A percentile compares a stretch with the other conserved stretches of the same genome.
Evolutionary conservation across 345 rosid genomes (phyloP).

Genomic region (Corymbia maculata): DNA sequence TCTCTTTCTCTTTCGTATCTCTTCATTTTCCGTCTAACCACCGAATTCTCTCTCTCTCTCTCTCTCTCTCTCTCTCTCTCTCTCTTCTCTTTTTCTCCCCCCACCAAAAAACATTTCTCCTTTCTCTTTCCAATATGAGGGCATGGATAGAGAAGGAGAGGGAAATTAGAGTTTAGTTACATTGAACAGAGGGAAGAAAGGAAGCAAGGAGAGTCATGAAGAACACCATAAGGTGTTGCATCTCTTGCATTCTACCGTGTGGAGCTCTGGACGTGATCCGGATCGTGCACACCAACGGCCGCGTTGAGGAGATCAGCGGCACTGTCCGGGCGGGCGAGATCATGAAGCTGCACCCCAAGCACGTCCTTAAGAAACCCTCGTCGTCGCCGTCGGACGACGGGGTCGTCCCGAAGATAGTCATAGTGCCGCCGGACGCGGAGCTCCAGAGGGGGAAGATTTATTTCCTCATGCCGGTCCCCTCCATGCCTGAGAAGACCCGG

Average conservation of each 20-base stretch:
- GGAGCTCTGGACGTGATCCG: slow-evolving; percentile 94
- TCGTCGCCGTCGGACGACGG: slow-evolving; percentile 27
- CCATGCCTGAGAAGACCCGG: slow-evolving; percentile 15
- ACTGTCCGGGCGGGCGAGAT: slow-evolving; percentile 64
- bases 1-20: background rate
- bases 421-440: slow-evolving; percentile 88
- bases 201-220: slow-evolving; percentile 31
- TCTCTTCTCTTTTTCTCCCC: too few species aligned
- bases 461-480: slow-evolving; percentile 68
- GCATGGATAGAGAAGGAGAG: background rate
- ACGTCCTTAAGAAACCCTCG: slow-evolving; percentile 77
- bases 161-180: background rate
- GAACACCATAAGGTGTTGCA: slow-evolving; percentile 86
- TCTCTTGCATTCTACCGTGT: slow-evolving; percentile 96
- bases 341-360: slow-evolving; percentile 79
- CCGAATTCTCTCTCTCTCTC: background rate
- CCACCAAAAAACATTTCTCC: background rate
- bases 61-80: too few species aligned
- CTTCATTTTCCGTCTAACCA: background rate
- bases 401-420: slow-evolving; percentile 60
- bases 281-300: slow-evolving; percentile 82
- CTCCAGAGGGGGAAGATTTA: slow-evolving; percentile 94
- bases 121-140: slow-evolving; percentile 1
- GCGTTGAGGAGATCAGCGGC: slow-evolving; percentile 92
- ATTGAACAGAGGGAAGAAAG: background rate